A percentile compares a stretch with the other conserved stretches of the same genome.
Conservation (phyloP, 257 asterid species). For the Penstemon eatonii region DNA sequence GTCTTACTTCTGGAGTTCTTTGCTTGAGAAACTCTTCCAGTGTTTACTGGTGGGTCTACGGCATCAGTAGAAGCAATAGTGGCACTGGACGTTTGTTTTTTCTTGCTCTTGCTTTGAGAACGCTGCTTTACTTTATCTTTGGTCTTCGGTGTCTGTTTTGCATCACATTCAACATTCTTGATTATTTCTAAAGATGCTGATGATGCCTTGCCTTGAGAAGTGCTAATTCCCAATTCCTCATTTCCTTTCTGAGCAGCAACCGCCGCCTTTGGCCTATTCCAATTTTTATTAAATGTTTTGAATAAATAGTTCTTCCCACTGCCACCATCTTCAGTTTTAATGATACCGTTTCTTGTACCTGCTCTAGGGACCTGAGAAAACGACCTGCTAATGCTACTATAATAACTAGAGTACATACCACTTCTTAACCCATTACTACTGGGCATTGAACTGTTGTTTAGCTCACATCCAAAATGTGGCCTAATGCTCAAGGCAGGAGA, state of each 20-base stretch:
- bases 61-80: slow-evolving; percentile 38
- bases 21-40: slow-evolving; percentile 37
- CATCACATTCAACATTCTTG: slow-evolving; percentile 28
- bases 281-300: slow-evolving; percentile 33
- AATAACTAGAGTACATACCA: slow-evolving; percentile 33
- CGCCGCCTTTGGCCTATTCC: slow-evolving; percentile 36
- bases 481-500: slow-evolving; percentile 38
- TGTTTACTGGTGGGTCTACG: slow-evolving; percentile 33
- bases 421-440: slow-evolving; percentile 35
- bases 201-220: slow-evolving; percentile 30
- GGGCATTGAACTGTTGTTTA: slow-evolving; percentile 34
- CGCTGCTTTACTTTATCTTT: slow-evolving; percentile 45
- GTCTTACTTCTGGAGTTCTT: slow-evolving; percentile 36
- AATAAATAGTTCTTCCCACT: slow-evolving; percentile 30
- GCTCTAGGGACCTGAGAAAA: slow-evolving; percentile 53
- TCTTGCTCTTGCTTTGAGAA: slow-evolving; percentile 47
- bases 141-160: slow-evolving; percentile 32
- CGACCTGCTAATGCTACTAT: slow-evolving; percentile 39
- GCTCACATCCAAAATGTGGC: slow-evolving; percentile 43
- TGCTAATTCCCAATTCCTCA: slow-evolving; percentile 35
- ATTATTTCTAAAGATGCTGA: slow-evolving; percentile 34
- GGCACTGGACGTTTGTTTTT: slow-evolving; percentile 37
- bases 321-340: slow-evolving; percentile 34
- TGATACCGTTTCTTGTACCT: slow-evolving; percentile 27
- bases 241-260: slow-evolving; percentile 43